phyloP scores from a whole-genome alignment of 148 eudicot species.

The Nyssa sinensis region DNA sequence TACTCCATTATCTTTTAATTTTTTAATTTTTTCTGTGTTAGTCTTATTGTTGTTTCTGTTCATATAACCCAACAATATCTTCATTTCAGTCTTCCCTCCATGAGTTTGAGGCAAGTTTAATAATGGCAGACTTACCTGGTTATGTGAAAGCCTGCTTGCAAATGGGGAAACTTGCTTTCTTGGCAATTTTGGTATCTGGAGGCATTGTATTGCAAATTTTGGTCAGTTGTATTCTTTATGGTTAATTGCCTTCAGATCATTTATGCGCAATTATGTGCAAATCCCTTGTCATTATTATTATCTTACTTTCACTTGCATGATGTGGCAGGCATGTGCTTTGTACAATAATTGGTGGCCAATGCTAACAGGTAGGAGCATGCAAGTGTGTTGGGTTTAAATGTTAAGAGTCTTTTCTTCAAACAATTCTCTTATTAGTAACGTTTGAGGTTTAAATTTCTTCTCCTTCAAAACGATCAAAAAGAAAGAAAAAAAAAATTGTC shows the following conservation, averaged over 20 bases:
- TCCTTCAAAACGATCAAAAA: too few relatives aligned
- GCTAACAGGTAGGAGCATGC: constrained; percentile 62
- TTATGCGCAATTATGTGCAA: too few relatives aligned
- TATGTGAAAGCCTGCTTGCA: constrained; percentile 62
- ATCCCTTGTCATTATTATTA: background rate
- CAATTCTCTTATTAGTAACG: too few relatives aligned
- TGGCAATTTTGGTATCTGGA: constrained; percentile 72
- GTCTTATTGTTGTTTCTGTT: background rate
- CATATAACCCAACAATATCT: constrained; percentile 1
- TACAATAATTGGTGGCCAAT: constrained; percentile 98
- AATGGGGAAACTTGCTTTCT: constrained; percentile 68
- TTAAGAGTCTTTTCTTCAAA: background rate
- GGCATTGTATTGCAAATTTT: constrained; percentile 82
- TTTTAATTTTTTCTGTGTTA: too few relatives aligned
- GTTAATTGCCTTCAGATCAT: background rate
- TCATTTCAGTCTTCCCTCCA: constrained; percentile 13
- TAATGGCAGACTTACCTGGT: constrained; percentile 71
- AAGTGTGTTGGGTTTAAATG: background rate
- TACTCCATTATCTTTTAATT: background rate
- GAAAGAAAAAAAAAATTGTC: too few relatives aligned
- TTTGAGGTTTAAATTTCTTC: too few relatives aligned
- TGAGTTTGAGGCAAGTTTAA: constrained; percentile 34
- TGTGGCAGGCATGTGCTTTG: constrained; percentile 91
- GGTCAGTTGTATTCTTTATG: constrained; percentile 36
- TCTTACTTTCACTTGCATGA: constrained; percentile 12